These are phyloP conservation scores for Talaromyces sp. DNA, from an alignment of 2,329 filamentous ascomycete species.

Conservation along the genomic window DNA sequence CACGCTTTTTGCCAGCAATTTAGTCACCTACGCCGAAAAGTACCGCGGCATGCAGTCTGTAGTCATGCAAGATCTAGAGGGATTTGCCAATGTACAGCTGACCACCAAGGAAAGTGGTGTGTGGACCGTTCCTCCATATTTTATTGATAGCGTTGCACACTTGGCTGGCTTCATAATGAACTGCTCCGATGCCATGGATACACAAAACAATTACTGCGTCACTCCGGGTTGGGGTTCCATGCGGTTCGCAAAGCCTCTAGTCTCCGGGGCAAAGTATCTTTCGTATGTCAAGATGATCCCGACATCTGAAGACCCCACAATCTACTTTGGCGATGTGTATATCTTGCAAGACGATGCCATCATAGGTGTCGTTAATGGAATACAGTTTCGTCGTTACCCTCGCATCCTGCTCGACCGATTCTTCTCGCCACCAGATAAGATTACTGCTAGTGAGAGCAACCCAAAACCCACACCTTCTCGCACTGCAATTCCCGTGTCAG, in stretches of 20 bases:
- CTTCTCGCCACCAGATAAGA: slow-evolving; percentile 36
- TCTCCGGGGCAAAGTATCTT: slow-evolving; percentile 21
- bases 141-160: slow-evolving; percentile 36
- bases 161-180: slow-evolving; percentile 40
- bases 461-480: no score
- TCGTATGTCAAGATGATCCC: slow-evolving; percentile 35
- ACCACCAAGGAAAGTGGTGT: slow-evolving; percentile 12
- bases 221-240: slow-evolving; percentile 36
- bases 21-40: slow-evolving; percentile 22
- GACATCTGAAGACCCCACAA: slow-evolving; percentile 26
- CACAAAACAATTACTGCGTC: slow-evolving; percentile 32
- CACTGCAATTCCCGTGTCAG: no score
- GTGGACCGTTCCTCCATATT: slow-evolving; percentile 28
- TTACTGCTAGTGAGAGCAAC: no score
- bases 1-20: slow-evolving; percentile 26
- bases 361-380: slow-evolving; percentile 6
- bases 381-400: slow-evolving; percentile 21
- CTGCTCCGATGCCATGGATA: slow-evolving; percentile 29
- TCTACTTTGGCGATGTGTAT: slow-evolving; percentile 27
- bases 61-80: slow-evolving; percentile 23
- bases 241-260: slow-evolving; percentile 25
- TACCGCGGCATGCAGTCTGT: slow-evolving; percentile 21
- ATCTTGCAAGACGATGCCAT: slow-evolving; percentile 28
- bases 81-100: slow-evolving; percentile 30
- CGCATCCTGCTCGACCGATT: slow-evolving; percentile 28